Percentiles rank a stretch among this genome's conserved stretches.
Evolutionary conservation across 495 filamentous ascomycete species (phyloP).

Genomic region (Penicillium robsamsonii): DNA sequence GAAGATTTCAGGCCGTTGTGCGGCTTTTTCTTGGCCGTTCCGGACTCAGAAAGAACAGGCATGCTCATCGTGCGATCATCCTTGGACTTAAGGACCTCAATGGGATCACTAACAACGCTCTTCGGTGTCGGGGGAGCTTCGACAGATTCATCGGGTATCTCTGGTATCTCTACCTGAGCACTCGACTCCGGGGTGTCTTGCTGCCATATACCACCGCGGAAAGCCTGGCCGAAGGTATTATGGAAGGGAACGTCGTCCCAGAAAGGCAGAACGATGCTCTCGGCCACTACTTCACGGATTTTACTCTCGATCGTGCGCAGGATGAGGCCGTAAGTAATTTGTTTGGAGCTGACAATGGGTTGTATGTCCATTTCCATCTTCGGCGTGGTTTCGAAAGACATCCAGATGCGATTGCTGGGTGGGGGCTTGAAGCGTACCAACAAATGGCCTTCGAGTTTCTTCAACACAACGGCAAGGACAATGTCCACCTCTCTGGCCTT

Average conservation of each 20-base stretch:
- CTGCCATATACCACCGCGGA: conserved; percentile 88
- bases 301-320: conserved; percentile 89
- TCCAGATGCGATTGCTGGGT: conserved; percentile 92
- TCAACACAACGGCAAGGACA: conserved; percentile 80
- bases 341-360: conserved; percentile 89
- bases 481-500: conserved; percentile 88
- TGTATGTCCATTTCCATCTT: conserved; percentile 90
- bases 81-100: conserved; percentile 39
- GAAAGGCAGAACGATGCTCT: conserved; percentile 89
- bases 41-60: conserved; percentile 39
- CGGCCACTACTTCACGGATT: conserved; percentile 87
- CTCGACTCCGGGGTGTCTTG: conserved; percentile 53
- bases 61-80: conserved; percentile 63
- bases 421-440: conserved; percentile 89
- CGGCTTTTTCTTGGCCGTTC: conserved; percentile 30
- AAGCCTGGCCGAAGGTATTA: conserved; percentile 68
- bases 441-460: conserved; percentile 80
- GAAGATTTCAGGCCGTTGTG: conserved; percentile 32
- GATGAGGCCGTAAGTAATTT: conserved; percentile 91
- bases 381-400: conserved; percentile 87
- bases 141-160: conserved; percentile 56
- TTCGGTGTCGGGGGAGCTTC: conserved; percentile 45
- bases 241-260: conserved; percentile 95
- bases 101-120: conserved; percentile 33
- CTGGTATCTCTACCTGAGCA: conserved; percentile 52